These are phyloP conservation scores for Xylariaceae sp. DNA, from an alignment of 2,329 filamentous ascomycete genomes.

Conservation along the genomic window DNA sequence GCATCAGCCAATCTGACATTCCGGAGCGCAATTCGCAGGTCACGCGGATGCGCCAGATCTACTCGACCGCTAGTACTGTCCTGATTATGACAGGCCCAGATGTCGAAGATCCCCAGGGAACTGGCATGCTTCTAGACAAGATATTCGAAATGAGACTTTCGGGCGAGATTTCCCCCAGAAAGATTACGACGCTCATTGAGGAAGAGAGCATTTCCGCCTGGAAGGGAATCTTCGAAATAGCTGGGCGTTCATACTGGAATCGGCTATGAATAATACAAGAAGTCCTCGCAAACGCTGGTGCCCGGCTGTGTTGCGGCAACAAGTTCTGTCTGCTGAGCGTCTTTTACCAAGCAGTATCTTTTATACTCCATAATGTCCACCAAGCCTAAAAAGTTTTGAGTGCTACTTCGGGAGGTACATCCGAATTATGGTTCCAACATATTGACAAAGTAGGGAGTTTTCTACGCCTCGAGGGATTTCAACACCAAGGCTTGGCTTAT, in stretches of 20 bases:
- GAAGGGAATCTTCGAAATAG: conserved; percentile 11
- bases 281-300: neutral
- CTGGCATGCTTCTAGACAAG: neutral
- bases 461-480: neutral
- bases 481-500: neutral
- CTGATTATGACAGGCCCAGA: conserved; percentile 6
- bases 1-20: conserved; percentile 13
- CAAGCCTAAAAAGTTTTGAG: too few relatives aligned
- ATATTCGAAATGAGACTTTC: neutral
- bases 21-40: conserved; percentile 10
- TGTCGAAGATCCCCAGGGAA: conserved; percentile 2
- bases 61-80: neutral
- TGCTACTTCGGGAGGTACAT: too few relatives aligned
- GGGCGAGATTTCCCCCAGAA: neutral
- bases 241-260: conserved; percentile 9
- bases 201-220: neutral
- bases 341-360: neutral
- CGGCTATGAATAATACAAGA: conserved; percentile 20
- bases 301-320: neutral
- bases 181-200: neutral
- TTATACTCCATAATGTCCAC: too few relatives aligned
- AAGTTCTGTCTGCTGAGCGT: neutral
- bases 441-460: neutral
- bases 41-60: conserved; percentile 12
- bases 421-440: too few relatives aligned